Evolutionary conservation across 1,284 basidiomycete species (phyloP).

Genomic region (Peniophora sp.): DNA sequence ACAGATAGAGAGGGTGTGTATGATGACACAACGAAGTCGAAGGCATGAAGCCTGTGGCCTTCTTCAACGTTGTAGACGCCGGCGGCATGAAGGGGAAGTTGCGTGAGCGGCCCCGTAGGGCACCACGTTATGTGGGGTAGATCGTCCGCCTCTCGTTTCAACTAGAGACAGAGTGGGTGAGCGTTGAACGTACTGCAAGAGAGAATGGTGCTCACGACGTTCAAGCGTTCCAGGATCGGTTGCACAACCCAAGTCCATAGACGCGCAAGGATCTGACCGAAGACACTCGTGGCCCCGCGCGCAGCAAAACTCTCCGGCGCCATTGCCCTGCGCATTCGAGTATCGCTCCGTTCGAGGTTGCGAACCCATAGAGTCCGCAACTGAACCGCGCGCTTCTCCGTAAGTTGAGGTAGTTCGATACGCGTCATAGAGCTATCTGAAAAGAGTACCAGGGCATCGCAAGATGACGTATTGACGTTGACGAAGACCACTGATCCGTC

Average conservation of each 20-base stretch:
- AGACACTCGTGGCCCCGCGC: neutral
- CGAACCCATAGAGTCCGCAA: neutral
- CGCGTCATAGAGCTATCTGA: neutral
- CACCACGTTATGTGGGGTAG: constrained; percentile 10
- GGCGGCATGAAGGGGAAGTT: constrained; percentile 18
- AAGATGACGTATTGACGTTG: neutral
- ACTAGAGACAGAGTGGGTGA: neutral
- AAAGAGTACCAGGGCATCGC: neutral
- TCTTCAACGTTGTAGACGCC: constrained; percentile 8
- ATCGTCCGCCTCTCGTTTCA: neutral
- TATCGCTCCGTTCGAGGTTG: neutral
- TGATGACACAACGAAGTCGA: constrained; percentile 16
- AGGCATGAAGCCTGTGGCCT: neutral
- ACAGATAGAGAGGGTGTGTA: constrained; percentile 15
- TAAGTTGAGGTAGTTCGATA: neutral
- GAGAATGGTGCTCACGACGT: neutral
- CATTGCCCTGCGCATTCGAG: neutral
- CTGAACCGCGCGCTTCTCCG: neutral
- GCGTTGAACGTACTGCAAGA: neutral
- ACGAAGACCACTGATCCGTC: neutral
- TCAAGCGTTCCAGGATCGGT: neutral
- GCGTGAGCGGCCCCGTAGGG: constrained; percentile 15
- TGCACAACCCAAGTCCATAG: neutral
- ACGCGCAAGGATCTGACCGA: neutral
- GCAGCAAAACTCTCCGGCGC: neutral